Evolutionary conservation across 2,329 filamentous ascomycete species (phyloP), one percentile per base, ranked within the genome.

Genomic region (Aspergillus thermomutatus): DNA sequence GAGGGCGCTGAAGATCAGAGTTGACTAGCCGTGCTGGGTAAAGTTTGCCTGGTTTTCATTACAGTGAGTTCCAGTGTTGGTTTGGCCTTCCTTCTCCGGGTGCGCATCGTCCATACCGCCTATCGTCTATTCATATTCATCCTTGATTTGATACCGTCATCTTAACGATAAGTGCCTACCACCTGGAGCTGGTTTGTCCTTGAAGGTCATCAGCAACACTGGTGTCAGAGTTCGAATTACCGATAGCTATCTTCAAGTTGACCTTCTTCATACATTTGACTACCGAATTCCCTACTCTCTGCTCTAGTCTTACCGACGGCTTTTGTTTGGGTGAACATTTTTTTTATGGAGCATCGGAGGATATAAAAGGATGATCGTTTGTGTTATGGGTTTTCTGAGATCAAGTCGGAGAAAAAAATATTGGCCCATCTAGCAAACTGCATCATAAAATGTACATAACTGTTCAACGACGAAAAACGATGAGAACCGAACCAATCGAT

Each of bases 1-100:
- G 84, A 87, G 65, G 94, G 93, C 61, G 96, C 89, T 77, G 87
- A 96, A 72, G 83, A 86, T 64, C 83, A 92, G 77, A 78, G 82
- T 64, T 76, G 70, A 75, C 67, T 73, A 59, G 37, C 64, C 58
- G 64, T 62, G 11, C 52, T 69, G 25, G 59, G 66, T 37, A 60
- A 62, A 41, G 57, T 64, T 9, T 49, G 58, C 25, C 53, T 70
- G 7, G 59, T 59, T 40, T 52, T 68, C 40, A 58, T 64, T 26
- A 23, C 60, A 6, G 46, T 64, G 21, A 25, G 69, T 9, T 41
- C 62, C 53, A 55, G 59, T 17, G 53, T 68, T 34, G 40, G 65
- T 43, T 58, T 63, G 25, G 63, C 64, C 53, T 58, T 64, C 43
- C 61, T 56, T 52, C 58, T 60, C 51, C 63, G 64, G 26, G 51